Evolutionary conservation across 192 early-diverging fungal genomes (phyloP), one percentile per base, ranked within the genome.

Genomic region (Chytriomyces sp.): DNA sequence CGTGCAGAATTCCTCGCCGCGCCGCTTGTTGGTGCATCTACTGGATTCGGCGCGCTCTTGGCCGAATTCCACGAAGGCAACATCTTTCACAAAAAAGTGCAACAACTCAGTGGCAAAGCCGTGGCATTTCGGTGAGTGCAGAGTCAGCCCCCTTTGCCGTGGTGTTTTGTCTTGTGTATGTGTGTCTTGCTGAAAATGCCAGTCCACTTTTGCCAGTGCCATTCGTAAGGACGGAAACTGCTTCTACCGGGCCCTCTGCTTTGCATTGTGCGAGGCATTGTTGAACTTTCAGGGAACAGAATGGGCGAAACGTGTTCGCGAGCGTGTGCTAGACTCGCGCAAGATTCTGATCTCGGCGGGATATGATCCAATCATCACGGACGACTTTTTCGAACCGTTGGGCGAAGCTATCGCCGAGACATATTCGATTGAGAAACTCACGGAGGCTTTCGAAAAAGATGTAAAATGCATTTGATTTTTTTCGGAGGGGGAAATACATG

Each of bases 231-330:
- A 89, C 75, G 87, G 87, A 4, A 89, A 86, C 79, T 89, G 87
- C 77, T 89, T 89, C 78, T 89, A 87, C 80, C 77, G 87, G n/a
- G 87, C 84, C 2, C 70, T 89, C 53, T 69, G 68, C 3, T 89
- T 80, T 62, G 76, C 81, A 13, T 69, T 86, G 3, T 86, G 84
- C 69, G 87, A 89, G 67, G 70, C 65, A 20, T 44, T 74, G 60
- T 23, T 78, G 6, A 72, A 49, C 43, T 23, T 72, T n/a, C 9
- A 24, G n/a, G 75, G 48, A 8, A 45, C 64, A 10, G 60, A 64
- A 9, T 88, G 85, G 85, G 62, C 61, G 8, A 72, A 4, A 6
- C 16, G 5, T 3, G 75, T 75, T 20, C 43, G 64, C 35, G 67
- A 78, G n/a, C 47, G 68, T 18, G 72, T 72, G 35, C 23, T 44